Evolutionary conservation across 176 grass and related monocot genomes (phyloP).

Genomic region (Carex scoparia): DNA sequence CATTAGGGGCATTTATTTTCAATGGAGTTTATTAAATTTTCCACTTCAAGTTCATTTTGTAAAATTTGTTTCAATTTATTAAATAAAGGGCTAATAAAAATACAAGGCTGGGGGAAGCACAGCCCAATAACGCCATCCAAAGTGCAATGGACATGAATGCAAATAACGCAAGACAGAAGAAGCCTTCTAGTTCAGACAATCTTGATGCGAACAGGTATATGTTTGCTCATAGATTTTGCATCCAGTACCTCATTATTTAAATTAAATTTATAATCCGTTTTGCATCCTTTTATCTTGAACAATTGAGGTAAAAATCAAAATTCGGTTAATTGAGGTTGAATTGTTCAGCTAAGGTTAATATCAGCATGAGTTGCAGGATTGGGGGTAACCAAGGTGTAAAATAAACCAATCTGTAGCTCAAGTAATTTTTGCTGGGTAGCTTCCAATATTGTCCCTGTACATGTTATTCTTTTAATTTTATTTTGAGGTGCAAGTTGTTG

Average conservation of each 20-base stretch:
- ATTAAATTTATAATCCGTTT: not conserved
- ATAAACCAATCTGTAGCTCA: not conserved
- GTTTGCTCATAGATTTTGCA: not conserved
- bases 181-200: slow-evolving; percentile 36
- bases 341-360: not conserved
- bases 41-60: slow-evolving; percentile 3
- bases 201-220: slow-evolving; percentile 65
- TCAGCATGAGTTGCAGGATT: not conserved
- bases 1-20: slow-evolving; percentile 31
- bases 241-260: not conserved
- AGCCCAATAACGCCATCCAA: slow-evolving; percentile 24
- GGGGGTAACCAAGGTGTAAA: not conserved
- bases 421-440: not conserved
- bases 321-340: not conserved
- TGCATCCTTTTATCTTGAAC: not conserved
- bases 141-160: slow-evolving; percentile 28
- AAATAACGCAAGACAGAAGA: slow-evolving; percentile 44
- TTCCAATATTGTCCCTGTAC: not conserved
- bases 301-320: not conserved
- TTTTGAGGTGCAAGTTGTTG: not conserved
- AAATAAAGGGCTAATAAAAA: slow-evolving; percentile 55
- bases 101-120: slow-evolving; percentile 26
- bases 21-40: slow-evolving; percentile 11
- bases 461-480: not conserved
- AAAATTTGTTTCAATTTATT: slow-evolving; percentile 21